Base-by-base conservation (phyloP, 306 rosid species). In the Macrotyloma uniflorum region DNA sequence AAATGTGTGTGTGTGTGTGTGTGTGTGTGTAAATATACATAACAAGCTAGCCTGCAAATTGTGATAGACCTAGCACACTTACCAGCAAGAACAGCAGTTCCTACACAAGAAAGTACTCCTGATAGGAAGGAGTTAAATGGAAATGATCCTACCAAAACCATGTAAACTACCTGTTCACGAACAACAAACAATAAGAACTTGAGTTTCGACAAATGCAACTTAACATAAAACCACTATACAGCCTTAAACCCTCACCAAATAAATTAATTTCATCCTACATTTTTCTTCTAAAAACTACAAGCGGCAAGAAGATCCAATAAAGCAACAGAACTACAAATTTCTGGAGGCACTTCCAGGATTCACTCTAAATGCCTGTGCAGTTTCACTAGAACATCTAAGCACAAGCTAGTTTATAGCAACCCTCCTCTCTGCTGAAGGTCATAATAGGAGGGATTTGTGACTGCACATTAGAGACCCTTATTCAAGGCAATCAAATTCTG, bases 21-120 rank as follows among this genome's bases (percentile, higher is more conserved):
- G 40, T 7, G 23, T 15, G 32, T 15, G 8, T 18, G 9, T 42
- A 22, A 50, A 40, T 43, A 50, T 18, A 49, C 42, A 51, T 63
- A 72, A 57, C 72, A 57, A 20, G 43, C 24, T 47, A 55, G 20
- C 59, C 35, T 50, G 30, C 46, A 53, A 28, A 63, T 32, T 24
- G 47, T 19, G 2, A 73, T 7, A 18, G 15, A 6, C 49, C 35
- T 43, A 62, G 66, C 13, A 45, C 20, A 61, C 92, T 90, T 88
- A 93, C 98, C 97, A 74, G 98, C 98, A 75, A 93, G 88, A 77
- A 93, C 98, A 43, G 97, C 97, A 18, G 98, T 93, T 74, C 98
- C 98, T 1, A 85, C 57, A 33, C 94, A 90, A 77, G 98, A 93
- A 77, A 93, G 97, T 24, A 93, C 88, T 49, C 96, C 96, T 0